phyloP scores from a whole-genome alignment of 805 yeast species.

The Candida odintsovae region DNA sequence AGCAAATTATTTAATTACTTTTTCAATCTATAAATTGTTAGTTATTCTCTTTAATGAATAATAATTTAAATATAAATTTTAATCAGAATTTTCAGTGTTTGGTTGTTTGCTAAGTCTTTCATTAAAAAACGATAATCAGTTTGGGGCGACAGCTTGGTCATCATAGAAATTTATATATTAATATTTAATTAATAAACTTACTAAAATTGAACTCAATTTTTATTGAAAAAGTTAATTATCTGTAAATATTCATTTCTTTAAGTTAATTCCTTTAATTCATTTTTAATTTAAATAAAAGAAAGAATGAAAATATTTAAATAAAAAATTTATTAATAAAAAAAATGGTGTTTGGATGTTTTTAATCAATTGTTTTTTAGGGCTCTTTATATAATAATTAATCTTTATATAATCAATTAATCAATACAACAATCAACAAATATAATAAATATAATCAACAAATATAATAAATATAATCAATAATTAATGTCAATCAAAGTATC shows the following conservation, averaged over 20 bases:
- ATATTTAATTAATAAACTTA: too few species aligned
- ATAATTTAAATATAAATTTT: not conserved
- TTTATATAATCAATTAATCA: too few species aligned
- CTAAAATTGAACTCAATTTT: not conserved
- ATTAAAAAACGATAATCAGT: conserved; percentile 26
- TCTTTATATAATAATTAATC: too few species aligned
- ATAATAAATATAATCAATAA: too few species aligned
- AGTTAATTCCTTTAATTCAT: too few species aligned
- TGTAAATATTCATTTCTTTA: too few species aligned
- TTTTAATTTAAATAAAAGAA: too few species aligned
- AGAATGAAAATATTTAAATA: too few species aligned
- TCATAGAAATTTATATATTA: conserved; percentile 12
- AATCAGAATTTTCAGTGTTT: conserved; percentile 29
- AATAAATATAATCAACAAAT: too few species aligned
- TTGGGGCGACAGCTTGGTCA: conserved; percentile 27
- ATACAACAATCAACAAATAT: too few species aligned
- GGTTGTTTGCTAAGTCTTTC: conserved; percentile 26
- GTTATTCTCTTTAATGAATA: not conserved
- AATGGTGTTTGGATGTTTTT: conserved; percentile 11
- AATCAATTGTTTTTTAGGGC: not conserved
- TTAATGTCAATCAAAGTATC: not conserved
- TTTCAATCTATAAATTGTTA: not conserved
- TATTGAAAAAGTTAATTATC: not conserved
- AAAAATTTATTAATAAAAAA: too few species aligned
- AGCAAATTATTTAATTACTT: conserved; percentile 9